Conservation (phyloP, 2,329 filamentous ascomycete species). For the Fusarium sp. region DNA sequence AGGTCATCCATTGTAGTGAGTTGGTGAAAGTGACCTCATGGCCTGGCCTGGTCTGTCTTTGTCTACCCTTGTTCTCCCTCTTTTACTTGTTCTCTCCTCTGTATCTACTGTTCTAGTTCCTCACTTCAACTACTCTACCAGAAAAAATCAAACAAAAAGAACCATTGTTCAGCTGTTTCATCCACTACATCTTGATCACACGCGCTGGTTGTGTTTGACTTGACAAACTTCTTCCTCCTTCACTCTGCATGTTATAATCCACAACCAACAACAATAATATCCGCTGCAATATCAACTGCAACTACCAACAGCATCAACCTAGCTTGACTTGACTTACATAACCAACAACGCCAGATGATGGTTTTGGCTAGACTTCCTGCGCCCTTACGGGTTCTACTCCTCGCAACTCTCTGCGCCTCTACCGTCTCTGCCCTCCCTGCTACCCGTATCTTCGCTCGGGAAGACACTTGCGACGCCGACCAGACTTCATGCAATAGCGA, state of each 20-base stretch:
- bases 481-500: slow-evolving; percentile 64
- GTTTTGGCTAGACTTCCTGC: slow-evolving; percentile 25
- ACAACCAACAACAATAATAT: slow-evolving; percentile 7
- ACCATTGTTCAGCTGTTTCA: slow-evolving; percentile 26
- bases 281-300: background rate
- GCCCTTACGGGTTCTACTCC: slow-evolving; percentile 52
- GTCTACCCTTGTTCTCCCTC: slow-evolving; percentile 6
- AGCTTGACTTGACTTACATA: background rate
- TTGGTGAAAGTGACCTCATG: slow-evolving; percentile 22
- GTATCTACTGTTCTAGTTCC: slow-evolving; percentile 17
- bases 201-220: slow-evolving; percentile 38
- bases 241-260: slow-evolving; percentile 15
- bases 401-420: slow-evolving; percentile 53
- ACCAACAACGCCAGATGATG: slow-evolving; percentile 27
- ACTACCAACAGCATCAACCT: slow-evolving; percentile 1
- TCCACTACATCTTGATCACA: slow-evolving; percentile 14
- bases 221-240: slow-evolving; percentile 3
- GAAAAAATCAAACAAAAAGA: slow-evolving; percentile 29
- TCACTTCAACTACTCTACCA: slow-evolving; percentile 10
- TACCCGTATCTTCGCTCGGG: slow-evolving; percentile 55
- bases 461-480: slow-evolving; percentile 62
- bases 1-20: background rate
- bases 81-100: background rate
- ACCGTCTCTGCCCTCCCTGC: slow-evolving; percentile 54
- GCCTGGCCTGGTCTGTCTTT: slow-evolving; percentile 21